A percentile compares a stretch with the other conserved stretches of the same genome.
phyloP scores from a whole-genome alignment of 2,329 filamentous ascomycete genomes.

The Neospermospora avenae region DNA sequence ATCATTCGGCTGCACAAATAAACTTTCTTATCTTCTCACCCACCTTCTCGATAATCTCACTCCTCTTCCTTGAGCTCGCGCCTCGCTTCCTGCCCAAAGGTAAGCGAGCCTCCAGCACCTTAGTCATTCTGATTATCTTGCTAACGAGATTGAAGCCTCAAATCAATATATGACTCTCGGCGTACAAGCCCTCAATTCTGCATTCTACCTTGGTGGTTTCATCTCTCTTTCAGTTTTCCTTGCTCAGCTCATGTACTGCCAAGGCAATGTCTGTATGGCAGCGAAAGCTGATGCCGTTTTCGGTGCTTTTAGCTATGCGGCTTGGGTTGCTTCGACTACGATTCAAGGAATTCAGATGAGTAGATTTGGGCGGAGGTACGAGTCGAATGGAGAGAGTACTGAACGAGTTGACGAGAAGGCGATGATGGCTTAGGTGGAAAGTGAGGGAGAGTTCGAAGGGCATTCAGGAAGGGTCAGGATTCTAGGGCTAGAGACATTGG shows the following conservation, averaged over 20 bases:
- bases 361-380: neutral
- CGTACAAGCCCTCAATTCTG: neutral
- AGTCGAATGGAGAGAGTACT: neutral
- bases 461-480: neutral
- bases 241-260: neutral
- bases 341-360: constrained; percentile 2
- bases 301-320: neutral
- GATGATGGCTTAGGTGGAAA: neutral
- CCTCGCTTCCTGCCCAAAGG: constrained; percentile 1
- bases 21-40: constrained; percentile 3
- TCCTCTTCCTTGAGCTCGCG: constrained; percentile 5
- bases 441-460: too few species aligned
- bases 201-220: constrained; percentile 1
- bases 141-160: neutral
- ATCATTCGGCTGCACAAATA: constrained; percentile 2
- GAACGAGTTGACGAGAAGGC: neutral
- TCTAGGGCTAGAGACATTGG: too few species aligned
- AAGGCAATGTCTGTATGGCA: constrained; percentile 1
- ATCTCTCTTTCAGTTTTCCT: constrained; percentile 8
- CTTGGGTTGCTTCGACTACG: neutral
- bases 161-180: neutral
- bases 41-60: neutral
- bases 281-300: constrained; percentile 7
- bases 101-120: neutral
- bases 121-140: neutral